A percentile compares a stretch with the other conserved stretches of the same genome.
Conservation (phyloP, 2,329 filamentous ascomycete species). For the Westerdykella aurantiaca region DNA sequence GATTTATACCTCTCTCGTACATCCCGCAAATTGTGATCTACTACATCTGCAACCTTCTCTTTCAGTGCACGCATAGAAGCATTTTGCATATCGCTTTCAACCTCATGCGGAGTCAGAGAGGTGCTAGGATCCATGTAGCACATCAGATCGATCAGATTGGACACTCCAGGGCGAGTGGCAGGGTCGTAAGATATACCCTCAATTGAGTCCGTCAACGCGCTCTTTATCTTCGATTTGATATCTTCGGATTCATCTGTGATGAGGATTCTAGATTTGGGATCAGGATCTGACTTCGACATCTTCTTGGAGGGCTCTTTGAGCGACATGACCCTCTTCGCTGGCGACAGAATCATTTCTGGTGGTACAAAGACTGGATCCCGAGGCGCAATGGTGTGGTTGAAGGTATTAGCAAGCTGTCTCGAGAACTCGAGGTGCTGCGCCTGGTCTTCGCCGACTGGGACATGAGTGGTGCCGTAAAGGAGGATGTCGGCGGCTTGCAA, state of each 20-base stretch:
- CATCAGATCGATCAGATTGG: constrained; percentile 80
- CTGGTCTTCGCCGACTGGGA: constrained; percentile 96
- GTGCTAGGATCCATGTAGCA: constrained; percentile 55
- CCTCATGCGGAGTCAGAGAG: constrained; percentile 36
- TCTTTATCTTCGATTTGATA: constrained; percentile 64
- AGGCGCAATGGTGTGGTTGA: constrained; percentile 70
- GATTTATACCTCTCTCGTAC: constrained; percentile 54
- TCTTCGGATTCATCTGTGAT: constrained; percentile 64
- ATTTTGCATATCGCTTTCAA: constrained; percentile 43
- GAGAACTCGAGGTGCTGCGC: constrained; percentile 90
- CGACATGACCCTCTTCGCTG: constrained; percentile 83
- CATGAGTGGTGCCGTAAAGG: constrained; percentile 78
- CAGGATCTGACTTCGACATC: constrained; percentile 86
- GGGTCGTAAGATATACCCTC: constrained; percentile 68
- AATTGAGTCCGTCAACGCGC: constrained; percentile 70
- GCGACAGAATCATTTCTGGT: constrained; percentile 36
- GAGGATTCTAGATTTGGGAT: constrained; percentile 70
- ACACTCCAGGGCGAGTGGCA: constrained; percentile 65
- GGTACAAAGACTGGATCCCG: constrained; percentile 8
- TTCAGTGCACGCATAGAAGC: constrained; percentile 58
- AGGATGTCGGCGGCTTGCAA: constrained; percentile 92
- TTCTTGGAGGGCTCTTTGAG: constrained; percentile 71
- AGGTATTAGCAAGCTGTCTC: constrained; percentile 75
- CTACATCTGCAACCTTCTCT: constrained; percentile 53
- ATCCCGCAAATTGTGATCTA: constrained; percentile 50